Evolutionary conservation across 306 rosid genomes (phyloP).

Genomic region (Ormosia semicastrata): DNA sequence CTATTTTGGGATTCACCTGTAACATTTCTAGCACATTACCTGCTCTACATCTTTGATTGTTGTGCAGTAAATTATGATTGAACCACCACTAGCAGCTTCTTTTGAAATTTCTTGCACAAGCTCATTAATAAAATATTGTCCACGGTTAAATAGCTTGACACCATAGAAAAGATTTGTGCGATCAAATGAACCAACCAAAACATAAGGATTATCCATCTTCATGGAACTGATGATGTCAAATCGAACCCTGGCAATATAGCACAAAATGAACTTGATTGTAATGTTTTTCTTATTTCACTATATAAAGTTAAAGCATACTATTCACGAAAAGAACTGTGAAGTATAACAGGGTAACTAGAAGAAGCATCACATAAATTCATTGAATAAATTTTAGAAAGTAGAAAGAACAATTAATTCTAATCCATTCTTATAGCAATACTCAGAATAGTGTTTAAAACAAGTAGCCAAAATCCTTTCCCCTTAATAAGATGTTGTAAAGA

Average conservation of each 20-base stretch:
- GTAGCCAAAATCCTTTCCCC: neutral
- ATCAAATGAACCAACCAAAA: slow-evolving; percentile 82
- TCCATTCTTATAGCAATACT: neutral
- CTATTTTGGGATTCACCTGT: slow-evolving; percentile 4
- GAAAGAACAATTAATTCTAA: neutral
- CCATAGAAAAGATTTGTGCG: slow-evolving; percentile 82
- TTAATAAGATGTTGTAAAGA: neutral
- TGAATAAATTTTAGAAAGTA: slow-evolving; percentile 9
- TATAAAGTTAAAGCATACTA: neutral
- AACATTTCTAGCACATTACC: slow-evolving; percentile 47
- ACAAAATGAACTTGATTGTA: slow-evolving; percentile 13
- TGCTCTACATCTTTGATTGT: slow-evolving; percentile 85
- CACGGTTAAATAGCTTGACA: slow-evolving; percentile 66
- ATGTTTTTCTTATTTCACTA: slow-evolving; percentile 1
- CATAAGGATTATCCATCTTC: slow-evolving; percentile 66
- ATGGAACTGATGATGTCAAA: slow-evolving; percentile 72
- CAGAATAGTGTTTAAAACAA: neutral
- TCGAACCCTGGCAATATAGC: slow-evolving; percentile 63
- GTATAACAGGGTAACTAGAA: neutral
- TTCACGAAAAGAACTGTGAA: neutral
- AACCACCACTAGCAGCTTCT: slow-evolving; percentile 55
- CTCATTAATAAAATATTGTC: slow-evolving; percentile 61
- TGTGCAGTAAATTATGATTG: slow-evolving; percentile 87
- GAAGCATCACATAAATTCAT: slow-evolving; percentile 19
- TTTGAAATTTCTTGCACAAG: slow-evolving; percentile 64